A percentile compares a stretch with the other conserved stretches of the same genome.
Conservation (phyloP, 2,329 filamentous ascomycete genomes). For the Diaporthe nobilis region DNA sequence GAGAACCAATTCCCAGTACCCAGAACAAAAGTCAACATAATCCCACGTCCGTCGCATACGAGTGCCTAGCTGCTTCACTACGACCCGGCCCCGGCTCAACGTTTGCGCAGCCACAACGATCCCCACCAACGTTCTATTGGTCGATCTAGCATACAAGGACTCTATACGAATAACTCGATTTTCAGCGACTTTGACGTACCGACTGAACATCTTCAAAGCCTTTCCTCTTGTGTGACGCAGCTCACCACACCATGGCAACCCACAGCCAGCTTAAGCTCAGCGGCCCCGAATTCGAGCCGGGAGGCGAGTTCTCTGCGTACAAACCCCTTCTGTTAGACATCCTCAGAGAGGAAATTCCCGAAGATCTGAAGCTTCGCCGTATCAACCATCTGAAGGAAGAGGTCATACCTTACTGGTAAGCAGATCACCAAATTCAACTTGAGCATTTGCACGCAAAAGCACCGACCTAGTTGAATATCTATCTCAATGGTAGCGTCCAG, state of each 20-base stretch:
- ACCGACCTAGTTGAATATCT: neutral
- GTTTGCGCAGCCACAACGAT: neutral
- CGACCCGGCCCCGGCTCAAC: neutral
- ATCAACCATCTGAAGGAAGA: neutral
- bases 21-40: neutral
- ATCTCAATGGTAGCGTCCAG: too few relatives aligned
- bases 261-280: too few relatives aligned
- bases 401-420: neutral
- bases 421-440: neutral
- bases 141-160: neutral
- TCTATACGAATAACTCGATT: too few relatives aligned
- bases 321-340: neutral
- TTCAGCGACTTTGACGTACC: neutral
- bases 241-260: neutral
- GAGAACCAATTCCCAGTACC: neutral
- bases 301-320: neutral
- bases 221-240: neutral
- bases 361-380: neutral
- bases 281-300: too few relatives aligned
- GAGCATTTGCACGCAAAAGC: neutral
- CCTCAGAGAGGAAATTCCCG: neutral
- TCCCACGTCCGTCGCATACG: neutral
- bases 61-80: too few relatives aligned
- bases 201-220: neutral
- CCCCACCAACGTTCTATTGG: neutral